A percentile compares a stretch with the other conserved stretches of the same genome.
Conservation (phyloP, 2,329 filamentous ascomycete genomes). For the Epichloe sibirici region DNA sequence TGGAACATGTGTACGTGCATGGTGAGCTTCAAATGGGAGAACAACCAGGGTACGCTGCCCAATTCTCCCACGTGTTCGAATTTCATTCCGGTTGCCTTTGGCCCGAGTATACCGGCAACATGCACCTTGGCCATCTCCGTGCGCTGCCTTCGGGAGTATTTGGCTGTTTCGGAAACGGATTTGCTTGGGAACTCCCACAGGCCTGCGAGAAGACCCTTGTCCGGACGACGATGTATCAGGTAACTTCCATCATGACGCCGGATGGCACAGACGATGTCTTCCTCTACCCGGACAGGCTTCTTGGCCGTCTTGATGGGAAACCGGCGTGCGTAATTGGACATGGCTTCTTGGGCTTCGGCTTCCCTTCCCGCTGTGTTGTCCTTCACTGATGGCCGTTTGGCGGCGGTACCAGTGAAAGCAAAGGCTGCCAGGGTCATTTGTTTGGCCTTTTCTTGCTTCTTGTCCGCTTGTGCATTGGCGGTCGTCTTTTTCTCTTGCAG, state of each 20-base stretch:
- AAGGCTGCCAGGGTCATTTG: slow-evolving; percentile 25
- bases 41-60: slow-evolving; percentile 44
- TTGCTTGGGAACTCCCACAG: slow-evolving; percentile 45
- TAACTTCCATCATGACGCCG: slow-evolving; percentile 30
- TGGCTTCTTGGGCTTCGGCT: slow-evolving; percentile 18
- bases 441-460: slow-evolving; percentile 12
- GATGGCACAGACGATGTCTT: slow-evolving; percentile 41
- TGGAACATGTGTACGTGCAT: slow-evolving; percentile 45
- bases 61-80: slow-evolving; percentile 28
- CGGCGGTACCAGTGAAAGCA: slow-evolving; percentile 16
- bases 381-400: not conserved
- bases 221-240: slow-evolving; percentile 37
- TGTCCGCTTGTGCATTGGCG: slow-evolving; percentile 1
- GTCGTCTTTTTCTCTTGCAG: not conserved
- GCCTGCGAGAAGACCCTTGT: slow-evolving; percentile 41
- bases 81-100: not conserved
- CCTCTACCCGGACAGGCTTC: slow-evolving; percentile 38
- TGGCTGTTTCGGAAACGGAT: slow-evolving; percentile 16
- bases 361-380: not conserved
- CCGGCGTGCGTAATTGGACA: slow-evolving; percentile 32
- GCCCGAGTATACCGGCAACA: slow-evolving; percentile 9
- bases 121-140: slow-evolving; percentile 24
- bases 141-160: slow-evolving; percentile 18
- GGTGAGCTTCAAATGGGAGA: slow-evolving; percentile 42
- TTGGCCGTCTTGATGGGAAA: slow-evolving; percentile 41